These are phyloP conservation scores for Pseudoscleropodium purum DNA, from an alignment of 225 moss, liverwort and hornwort species.

Conservation along the genomic window DNA sequence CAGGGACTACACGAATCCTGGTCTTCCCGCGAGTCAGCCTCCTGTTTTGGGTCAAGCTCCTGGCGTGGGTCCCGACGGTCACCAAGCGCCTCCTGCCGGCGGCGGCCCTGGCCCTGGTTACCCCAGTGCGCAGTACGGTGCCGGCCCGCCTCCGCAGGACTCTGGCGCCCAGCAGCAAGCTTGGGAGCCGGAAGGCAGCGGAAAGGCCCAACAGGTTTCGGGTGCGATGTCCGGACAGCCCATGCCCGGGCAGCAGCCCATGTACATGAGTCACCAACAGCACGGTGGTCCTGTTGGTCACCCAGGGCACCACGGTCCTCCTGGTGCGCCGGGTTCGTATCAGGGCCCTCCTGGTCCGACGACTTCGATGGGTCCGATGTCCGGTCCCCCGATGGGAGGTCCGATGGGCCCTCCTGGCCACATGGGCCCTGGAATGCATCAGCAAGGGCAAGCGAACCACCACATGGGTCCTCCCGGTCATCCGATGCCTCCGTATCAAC, in stretches of 20 bases:
- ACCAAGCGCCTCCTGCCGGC: conserved; percentile 44
- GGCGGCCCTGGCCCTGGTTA: conserved; percentile 58
- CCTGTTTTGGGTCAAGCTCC: conserved; percentile 75
- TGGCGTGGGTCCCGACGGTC: conserved; percentile 52
- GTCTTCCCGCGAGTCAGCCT: conserved; percentile 79
- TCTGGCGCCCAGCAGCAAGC: conserved; percentile 65
- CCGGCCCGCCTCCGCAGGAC: conserved; percentile 70
- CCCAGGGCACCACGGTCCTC: conserved; percentile 55
- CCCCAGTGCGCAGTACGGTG: conserved; percentile 56
- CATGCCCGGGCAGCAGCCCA: conserved; percentile 62
- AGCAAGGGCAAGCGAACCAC: conserved; percentile 53
- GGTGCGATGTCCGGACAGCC: conserved; percentile 57
- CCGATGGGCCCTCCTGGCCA: conserved; percentile 68
- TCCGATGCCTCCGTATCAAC: conserved; percentile 68
- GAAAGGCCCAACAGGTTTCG: conserved; percentile 43
- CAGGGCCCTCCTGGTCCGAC: conserved; percentile 53
- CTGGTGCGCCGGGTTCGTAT: conserved; percentile 57
- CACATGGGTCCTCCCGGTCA: conserved; percentile 89
- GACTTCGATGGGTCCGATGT: conserved; percentile 54
- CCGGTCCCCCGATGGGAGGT: conserved; percentile 36
- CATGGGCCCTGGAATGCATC: conserved; percentile 65
- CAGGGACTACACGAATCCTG: conserved; percentile 94
- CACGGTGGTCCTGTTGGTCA: conserved; percentile 59
- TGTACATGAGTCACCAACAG: conserved; percentile 53
- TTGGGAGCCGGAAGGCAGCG: conserved; percentile 83